Evolutionary conservation across 2,329 filamentous ascomycete genomes (phyloP).

Genomic region (Blumeria hordei): DNA sequence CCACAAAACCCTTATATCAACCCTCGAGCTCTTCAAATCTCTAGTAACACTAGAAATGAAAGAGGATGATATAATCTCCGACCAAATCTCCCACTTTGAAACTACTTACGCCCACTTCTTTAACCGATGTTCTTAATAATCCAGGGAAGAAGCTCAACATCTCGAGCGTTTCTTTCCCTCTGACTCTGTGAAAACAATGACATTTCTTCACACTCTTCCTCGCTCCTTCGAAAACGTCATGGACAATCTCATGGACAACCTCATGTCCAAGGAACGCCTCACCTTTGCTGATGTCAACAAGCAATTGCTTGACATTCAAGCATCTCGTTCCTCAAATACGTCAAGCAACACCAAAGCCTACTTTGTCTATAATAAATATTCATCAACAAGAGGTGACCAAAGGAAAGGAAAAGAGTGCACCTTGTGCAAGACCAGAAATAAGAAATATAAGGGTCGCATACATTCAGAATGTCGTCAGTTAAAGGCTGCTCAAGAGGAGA

Average conservation of each 20-base stretch:
- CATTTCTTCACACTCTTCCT: not conserved
- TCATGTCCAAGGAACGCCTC: not conserved
- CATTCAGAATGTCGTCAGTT: too few relatives aligned
- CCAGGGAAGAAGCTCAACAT: not conserved
- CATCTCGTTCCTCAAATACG: not conserved
- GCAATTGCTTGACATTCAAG: not conserved
- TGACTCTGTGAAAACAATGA: constrained; percentile 1
- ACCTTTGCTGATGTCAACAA: constrained; percentile 1
- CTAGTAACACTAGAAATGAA: too few relatives aligned
- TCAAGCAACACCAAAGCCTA: not conserved
- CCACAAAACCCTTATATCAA: too few relatives aligned
- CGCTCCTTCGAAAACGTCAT: not conserved
- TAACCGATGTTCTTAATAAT: not conserved
- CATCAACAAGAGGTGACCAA: too few relatives aligned
- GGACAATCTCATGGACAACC: constrained; percentile 1
- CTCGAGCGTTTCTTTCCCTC: not conserved
- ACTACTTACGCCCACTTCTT: not conserved
- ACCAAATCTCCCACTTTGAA: too few relatives aligned
- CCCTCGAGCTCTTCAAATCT: too few relatives aligned
- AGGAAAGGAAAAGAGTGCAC: too few relatives aligned
- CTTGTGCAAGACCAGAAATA: too few relatives aligned
- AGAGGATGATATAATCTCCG: too few relatives aligned
- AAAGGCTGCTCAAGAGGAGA: too few relatives aligned
- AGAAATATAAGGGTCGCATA: too few relatives aligned
- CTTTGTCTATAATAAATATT: not conserved